A percentile compares a stretch with the other conserved stretches of the same genome.
Conservation (phyloP, 2,329 filamentous ascomycete species). For the Trichoderma sp. region DNA sequence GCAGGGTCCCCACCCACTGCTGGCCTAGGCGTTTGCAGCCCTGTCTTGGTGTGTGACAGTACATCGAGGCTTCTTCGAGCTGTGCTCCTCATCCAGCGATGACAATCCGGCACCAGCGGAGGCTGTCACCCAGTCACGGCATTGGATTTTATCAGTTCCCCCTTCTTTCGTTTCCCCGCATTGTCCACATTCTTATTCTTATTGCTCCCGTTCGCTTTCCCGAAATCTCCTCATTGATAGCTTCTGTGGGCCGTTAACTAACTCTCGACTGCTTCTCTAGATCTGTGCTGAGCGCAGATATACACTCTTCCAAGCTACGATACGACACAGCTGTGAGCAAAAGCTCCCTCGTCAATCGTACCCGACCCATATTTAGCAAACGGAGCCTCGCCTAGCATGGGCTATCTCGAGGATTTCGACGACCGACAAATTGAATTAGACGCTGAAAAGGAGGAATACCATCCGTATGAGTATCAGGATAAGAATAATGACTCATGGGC, state of each 20-base stretch:
- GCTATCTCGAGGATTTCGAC: conserved; percentile 68
- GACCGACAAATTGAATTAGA: conserved; percentile 67
- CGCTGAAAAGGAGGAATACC: conserved; percentile 62
- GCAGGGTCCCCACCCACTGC: conserved; percentile 26
- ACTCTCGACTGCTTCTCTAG: not conserved
- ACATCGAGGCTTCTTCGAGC: conserved; percentile 18
- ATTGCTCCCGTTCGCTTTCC: not conserved
- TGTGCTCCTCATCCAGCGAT: conserved; percentile 21
- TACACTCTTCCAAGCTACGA: not conserved
- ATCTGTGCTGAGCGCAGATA: conserved; percentile 27
- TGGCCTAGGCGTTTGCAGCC: conserved; percentile 17
- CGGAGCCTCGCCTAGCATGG: conserved; percentile 67
- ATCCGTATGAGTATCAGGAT: conserved; percentile 83
- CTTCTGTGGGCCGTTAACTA: not conserved
- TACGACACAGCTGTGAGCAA: conserved; percentile 9
- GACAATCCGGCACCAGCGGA: conserved; percentile 20
- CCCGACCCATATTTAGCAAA: conserved; percentile 18
- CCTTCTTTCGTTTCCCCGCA: not conserved
- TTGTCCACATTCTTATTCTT: not conserved
- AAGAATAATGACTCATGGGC: conserved; percentile 90
- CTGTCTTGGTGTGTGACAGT: conserved; percentile 8
- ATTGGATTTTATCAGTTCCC: not conserved
- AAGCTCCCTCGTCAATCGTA: conserved; percentile 13
- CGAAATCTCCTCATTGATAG: not conserved
- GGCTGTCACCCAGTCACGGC: not conserved